Base-by-base conservation (phyloP, 2,329 filamentous ascomycete genomes). In the Diaporthe citriasiana region DNA sequence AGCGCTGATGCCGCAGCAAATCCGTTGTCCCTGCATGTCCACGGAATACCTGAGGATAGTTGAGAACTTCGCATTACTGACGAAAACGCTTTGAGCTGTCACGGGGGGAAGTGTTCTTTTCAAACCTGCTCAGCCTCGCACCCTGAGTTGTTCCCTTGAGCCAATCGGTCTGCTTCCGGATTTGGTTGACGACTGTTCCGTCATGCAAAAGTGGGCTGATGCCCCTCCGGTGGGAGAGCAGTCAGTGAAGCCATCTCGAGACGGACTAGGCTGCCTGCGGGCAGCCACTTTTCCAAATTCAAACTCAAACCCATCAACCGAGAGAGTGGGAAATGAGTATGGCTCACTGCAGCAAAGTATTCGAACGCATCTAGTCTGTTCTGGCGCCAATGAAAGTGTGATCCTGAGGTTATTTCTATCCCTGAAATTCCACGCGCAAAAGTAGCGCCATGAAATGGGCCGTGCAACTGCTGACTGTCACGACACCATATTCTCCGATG, bases 401-500 rank as follows among this genome's bases (percentile, higher is more conserved):
- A 63, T 25, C 45, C 40, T 47, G 17, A 45, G 25, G 25, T 45
- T 63, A 35, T 63, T 63, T 25, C 38, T 17, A 30, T n/a, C 57
- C 57, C 57, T 63, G 57, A 63, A 63, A 45, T 63, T 63, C 57
- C 38, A 42, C 25, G 38, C 25, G 57, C 38, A n/a, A 7, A 27
- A 60, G 56, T 60, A 27, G 57, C 57, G 57, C 38, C 57, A 63
- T 13, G 57, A 63, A 63, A 63, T 63, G 57, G 57, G 57, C 38
- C 57, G 57, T 63, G 57, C 38, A 63, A 38, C 57, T 63, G 57
- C 57, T 63, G 57, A 63, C 57, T 63, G 57, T 63, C 57, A 63
- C 57, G 45, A 38, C n/a, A 63, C 57, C 35, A 63, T 63, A 63
- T 63, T 63, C 57, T 63, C 57, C 57, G 57, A 63, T 19, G 55